These are phyloP conservation scores for Mariannaea sp. DNA, from an alignment of 2,329 filamentous ascomycete genomes.

Conservation along the genomic window DNA sequence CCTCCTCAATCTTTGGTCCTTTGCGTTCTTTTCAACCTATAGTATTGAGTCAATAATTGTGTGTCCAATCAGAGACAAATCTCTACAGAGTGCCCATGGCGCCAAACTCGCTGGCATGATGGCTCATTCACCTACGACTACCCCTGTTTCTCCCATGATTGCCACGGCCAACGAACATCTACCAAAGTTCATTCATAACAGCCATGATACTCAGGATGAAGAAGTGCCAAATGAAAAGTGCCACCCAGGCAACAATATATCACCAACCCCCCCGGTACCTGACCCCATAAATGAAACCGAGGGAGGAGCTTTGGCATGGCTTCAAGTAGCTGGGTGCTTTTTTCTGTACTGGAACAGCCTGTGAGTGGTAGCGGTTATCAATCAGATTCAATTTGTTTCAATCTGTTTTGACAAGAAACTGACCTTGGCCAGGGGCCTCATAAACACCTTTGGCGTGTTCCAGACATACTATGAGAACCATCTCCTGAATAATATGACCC, in stretches of 20 bases:
- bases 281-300: not conserved
- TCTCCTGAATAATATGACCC: slow-evolving; percentile 39
- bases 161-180: not conserved
- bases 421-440: slow-evolving; percentile 34
- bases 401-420: no score
- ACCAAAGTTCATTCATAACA: not conserved
- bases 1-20: not conserved
- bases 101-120: not conserved
- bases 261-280: not conserved
- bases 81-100: not conserved
- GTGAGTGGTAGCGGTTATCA: not conserved
- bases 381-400: not conserved
- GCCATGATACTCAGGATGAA: not conserved
- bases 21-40: not conserved
- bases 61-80: not conserved
- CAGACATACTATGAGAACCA: slow-evolving; percentile 50
- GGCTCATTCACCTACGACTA: not conserved
- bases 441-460: slow-evolving; percentile 53
- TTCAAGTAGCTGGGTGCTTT: slow-evolving; percentile 18
- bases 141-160: not conserved
- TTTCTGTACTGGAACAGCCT: slow-evolving; percentile 16
- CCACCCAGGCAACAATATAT: not conserved
- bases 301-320: slow-evolving; percentile 7
- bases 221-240: not conserved
- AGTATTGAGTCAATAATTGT: not conserved